phyloP scores from a whole-genome alignment of 176 grass and related monocot species.

The Musa troglodytarum region DNA sequence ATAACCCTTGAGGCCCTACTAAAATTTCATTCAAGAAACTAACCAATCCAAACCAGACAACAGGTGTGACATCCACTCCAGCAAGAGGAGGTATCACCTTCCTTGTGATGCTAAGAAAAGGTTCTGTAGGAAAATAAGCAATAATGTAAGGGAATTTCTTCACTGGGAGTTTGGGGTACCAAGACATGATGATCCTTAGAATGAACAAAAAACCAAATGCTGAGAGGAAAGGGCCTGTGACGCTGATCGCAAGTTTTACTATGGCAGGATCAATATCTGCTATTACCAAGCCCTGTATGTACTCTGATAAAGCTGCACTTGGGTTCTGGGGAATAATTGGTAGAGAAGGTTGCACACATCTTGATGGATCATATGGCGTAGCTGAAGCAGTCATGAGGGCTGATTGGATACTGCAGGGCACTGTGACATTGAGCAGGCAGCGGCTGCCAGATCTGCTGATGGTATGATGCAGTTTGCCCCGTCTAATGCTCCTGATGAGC shows the following conservation, averaged over 20 bases:
- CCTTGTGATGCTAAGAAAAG: constrained; percentile 49
- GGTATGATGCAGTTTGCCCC: not conserved
- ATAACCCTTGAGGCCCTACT: constrained; percentile 70
- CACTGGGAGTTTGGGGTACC: constrained; percentile 83
- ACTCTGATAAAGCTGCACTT: not conserved
- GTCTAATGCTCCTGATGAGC: not conserved
- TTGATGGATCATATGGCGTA: not conserved
- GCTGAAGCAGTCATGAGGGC: not conserved
- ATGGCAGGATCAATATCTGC: constrained; percentile 63
- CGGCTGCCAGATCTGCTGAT: not conserved
- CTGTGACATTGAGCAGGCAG: constrained; percentile 2
- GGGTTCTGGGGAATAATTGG: not conserved
- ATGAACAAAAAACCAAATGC: constrained; percentile 80
- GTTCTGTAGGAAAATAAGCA: constrained; percentile 82
- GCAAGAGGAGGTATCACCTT: constrained; percentile 80
- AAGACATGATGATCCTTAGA: constrained; percentile 83
- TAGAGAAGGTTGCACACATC: not conserved
- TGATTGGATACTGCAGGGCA: not conserved
- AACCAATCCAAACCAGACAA: constrained; percentile 93
- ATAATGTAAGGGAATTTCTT: constrained; percentile 72
- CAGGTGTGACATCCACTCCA: constrained; percentile 90
- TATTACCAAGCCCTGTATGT: constrained; percentile 7
- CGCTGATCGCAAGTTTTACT: constrained; percentile 34
- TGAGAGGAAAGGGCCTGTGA: constrained; percentile 68
- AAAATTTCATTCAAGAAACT: constrained; percentile 94